Base-by-base conservation (phyloP, 768 basidiomycete species). In the Podaxis pistillaris region DNA sequence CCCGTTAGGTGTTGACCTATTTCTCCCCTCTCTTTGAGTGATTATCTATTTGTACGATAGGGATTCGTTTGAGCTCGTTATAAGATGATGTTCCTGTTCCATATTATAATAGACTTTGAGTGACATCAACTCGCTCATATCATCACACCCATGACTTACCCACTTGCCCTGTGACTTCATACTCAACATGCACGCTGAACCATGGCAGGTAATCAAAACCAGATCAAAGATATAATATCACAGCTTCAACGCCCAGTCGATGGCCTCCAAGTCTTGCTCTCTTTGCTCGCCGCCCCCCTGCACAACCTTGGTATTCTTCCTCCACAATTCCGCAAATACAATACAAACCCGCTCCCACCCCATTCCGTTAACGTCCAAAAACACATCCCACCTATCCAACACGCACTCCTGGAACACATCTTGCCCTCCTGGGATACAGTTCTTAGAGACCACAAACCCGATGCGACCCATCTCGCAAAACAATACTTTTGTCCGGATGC, bases 401-500 rank as follows among this genome's bases (percentile, higher is more conserved):
- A 79, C 53, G 78, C 76, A 9, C 72, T 96, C 12, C 68, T 96
- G 28, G 82, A 83, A 64, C 78, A 86, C 64, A 77, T 93, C 55
- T 70, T 86, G 3, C 91, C 91, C 0, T 82, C 83, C 37, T 96
- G 93, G 92, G 82, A 85, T 41, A 67, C 75, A 1, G 62, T 71
- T 3, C 76, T 95, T 44, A 71, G 74, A n/a, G 81, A 87, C 62
- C 73, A 84, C 38, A 71, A 80, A 24, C 61, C 61, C 15, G 22
- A 50, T 44, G 74, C 77, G 11, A 73, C 73, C 12, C 56, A 71
- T 2, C 72, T 93, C 17, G 66, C 86, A 1, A 81, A 86, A 44
- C 86, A 88, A 63, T 93, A 87, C 72, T 94, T 95, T 69, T 86
- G 85, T 68, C 93, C 93, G 4, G 83, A 86, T 68, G 68, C 75